Percentiles rank a stretch among this genome's conserved stretches.
phyloP scores from a whole-genome alignment of 2,329 filamentous ascomycete species.

The Trichoderma lentiforme region DNA sequence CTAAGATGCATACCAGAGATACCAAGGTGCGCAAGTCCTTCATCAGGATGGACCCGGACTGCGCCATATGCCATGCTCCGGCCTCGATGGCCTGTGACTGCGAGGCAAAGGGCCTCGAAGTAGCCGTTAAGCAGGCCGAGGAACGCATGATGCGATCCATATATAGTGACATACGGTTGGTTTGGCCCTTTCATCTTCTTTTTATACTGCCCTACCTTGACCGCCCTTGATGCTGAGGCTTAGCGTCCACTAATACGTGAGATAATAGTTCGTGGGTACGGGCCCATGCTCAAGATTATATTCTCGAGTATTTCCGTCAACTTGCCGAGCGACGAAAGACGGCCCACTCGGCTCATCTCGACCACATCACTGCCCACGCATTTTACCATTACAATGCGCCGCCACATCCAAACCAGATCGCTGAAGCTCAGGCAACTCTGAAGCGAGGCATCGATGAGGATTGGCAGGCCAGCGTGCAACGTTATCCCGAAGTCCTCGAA shows the following conservation, averaged over 20 bases:
- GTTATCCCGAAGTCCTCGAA: constrained; percentile 77
- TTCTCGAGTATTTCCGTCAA: constrained; percentile 61
- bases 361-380: constrained; percentile 53
- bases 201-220: background rate
- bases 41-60: constrained; percentile 67
- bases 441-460: constrained; percentile 76
- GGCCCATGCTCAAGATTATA: constrained; percentile 63
- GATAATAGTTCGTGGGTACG: constrained; percentile 58
- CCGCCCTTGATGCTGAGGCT: background rate
- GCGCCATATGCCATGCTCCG: constrained; percentile 62
- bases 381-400: constrained; percentile 56
- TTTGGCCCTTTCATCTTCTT: background rate
- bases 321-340: constrained; percentile 60
- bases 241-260: constrained; percentile 19
- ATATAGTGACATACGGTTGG: constrained; percentile 62
- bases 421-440: constrained; percentile 60
- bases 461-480: constrained; percentile 71
- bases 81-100: constrained; percentile 60
- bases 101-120: constrained; percentile 62
- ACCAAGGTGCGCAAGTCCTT: constrained; percentile 45
- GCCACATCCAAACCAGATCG: constrained; percentile 60
- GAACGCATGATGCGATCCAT: constrained; percentile 60
- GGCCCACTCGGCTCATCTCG: constrained; percentile 53
- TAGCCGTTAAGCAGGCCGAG: constrained; percentile 62
- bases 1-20: constrained; percentile 54